Conservation (phyloP, 2,329 filamentous ascomycete genomes). For the Aureobasidium mangrovei region DNA sequence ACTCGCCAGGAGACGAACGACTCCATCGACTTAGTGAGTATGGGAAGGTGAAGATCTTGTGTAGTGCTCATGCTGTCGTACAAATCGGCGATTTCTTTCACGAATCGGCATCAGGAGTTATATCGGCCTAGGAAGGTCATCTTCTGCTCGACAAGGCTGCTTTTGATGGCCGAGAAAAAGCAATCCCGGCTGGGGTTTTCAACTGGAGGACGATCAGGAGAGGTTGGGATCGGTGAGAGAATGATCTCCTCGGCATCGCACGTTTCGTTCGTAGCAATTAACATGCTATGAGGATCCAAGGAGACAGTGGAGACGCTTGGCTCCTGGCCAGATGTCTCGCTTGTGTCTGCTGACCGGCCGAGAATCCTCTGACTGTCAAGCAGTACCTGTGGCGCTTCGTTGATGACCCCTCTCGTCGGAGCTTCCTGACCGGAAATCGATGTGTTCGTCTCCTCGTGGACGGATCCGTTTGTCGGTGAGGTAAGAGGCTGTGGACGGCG, state of each 20-base stretch:
- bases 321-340: not conserved
- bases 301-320: not conserved
- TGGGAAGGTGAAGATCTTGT: no score
- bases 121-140: constrained; percentile 2
- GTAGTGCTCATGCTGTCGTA: not conserved
- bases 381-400: constrained; percentile 1
- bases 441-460: not conserved
- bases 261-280: not conserved
- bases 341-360: not conserved
- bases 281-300: not conserved
- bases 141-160: constrained; percentile 3
- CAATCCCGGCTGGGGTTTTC: not conserved
- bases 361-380: constrained; percentile 3
- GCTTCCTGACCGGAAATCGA: not conserved
- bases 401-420: not conserved
- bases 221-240: not conserved
- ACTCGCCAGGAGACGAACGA: no score
- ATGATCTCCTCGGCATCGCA: not conserved
- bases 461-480: not conserved
- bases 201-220: not conserved
- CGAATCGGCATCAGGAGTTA: not conserved
- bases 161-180: constrained; percentile 4
- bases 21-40: no score
- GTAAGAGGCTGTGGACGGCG: not conserved
- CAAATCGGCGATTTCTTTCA: not conserved